Evolutionary conservation across 257 asterid species (phyloP).

Genomic region (Plantago major): DNA sequence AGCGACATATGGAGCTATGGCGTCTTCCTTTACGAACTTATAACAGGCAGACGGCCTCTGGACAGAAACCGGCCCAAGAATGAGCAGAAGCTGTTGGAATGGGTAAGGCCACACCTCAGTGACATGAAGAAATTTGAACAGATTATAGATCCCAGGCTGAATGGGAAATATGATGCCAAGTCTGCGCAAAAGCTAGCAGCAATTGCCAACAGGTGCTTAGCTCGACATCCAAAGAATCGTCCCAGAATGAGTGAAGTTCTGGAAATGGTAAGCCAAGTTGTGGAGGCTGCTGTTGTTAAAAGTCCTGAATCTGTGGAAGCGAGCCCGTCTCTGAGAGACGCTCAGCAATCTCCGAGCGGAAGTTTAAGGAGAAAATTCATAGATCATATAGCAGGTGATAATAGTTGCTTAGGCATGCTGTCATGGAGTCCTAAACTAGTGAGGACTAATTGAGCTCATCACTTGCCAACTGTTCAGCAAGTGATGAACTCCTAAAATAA

Average conservation of each 20-base stretch:
- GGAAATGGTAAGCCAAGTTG: conserved; percentile 50
- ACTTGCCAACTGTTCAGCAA: background rate
- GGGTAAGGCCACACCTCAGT: conserved; percentile 72
- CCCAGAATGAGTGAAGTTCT: conserved; percentile 75
- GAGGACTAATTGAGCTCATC: conserved; percentile 20
- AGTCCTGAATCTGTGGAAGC: conserved; percentile 30
- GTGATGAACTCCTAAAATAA: background rate
- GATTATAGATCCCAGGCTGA: conserved; percentile 73
- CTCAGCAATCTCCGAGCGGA: conserved; percentile 24
- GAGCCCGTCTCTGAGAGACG: conserved; percentile 21
- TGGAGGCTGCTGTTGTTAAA: conserved; percentile 20
- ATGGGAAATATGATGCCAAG: conserved; percentile 46
- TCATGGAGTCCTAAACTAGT: conserved; percentile 49
- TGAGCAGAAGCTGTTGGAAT: conserved; percentile 83
- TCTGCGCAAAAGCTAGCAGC: conserved; percentile 85
- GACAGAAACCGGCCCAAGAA: conserved; percentile 74
- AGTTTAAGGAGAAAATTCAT: conserved; percentile 44
- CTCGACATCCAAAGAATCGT: conserved; percentile 64
- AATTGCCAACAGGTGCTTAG: conserved; percentile 65
- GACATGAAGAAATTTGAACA: conserved; percentile 72
- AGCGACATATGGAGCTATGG: conserved; percentile 97
- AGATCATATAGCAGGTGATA: conserved; percentile 44
- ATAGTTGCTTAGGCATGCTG: conserved; percentile 41
- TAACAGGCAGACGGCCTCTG: conserved; percentile 80
- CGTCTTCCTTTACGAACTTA: conserved; percentile 83